Percentiles rank a stretch among this genome's conserved stretches.
These are phyloP conservation scores for Aphanocladium album DNA, from an alignment of 2,329 filamentous ascomycete genomes.

Conservation along the genomic window DNA sequence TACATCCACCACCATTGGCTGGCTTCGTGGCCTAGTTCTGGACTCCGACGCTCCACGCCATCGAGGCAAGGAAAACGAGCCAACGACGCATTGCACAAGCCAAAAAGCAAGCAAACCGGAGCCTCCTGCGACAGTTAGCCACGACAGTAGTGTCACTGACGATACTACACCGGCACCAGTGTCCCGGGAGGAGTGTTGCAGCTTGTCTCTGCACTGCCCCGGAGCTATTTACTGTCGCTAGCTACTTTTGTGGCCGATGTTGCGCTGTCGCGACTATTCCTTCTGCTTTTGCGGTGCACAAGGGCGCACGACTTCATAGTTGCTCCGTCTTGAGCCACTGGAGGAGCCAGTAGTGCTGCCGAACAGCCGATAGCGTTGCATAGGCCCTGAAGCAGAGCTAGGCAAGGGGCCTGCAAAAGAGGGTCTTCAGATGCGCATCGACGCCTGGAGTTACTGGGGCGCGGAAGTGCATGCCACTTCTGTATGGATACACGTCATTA, in stretches of 20 bases:
- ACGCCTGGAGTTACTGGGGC: background rate
- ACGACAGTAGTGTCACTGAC: background rate
- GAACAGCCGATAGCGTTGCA: conserved; percentile 10
- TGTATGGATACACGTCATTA: background rate
- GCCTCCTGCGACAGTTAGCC: background rate
- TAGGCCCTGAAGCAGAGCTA: background rate
- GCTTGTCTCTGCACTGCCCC: conserved; percentile 4
- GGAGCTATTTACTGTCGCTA: background rate
- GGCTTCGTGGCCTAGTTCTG: background rate
- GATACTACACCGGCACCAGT: conserved; percentile 7
- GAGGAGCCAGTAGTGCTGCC: background rate
- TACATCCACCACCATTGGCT: background rate
- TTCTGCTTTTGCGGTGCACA: background rate
- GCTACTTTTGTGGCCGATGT: background rate
- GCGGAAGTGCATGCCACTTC: background rate
- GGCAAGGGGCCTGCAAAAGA: background rate
- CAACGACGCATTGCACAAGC: background rate
- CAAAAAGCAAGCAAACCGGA: background rate
- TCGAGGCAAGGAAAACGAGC: background rate
- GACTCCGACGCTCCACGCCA: background rate
- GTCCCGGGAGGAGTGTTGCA: background rate
- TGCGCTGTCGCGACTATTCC: background rate
- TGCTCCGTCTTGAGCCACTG: background rate
- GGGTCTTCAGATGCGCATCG: conserved; percentile 6
- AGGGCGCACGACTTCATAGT: background rate